Evolutionary conservation across 2,329 filamentous ascomycete species (phyloP).

Genomic region (Daldinia sp.): DNA sequence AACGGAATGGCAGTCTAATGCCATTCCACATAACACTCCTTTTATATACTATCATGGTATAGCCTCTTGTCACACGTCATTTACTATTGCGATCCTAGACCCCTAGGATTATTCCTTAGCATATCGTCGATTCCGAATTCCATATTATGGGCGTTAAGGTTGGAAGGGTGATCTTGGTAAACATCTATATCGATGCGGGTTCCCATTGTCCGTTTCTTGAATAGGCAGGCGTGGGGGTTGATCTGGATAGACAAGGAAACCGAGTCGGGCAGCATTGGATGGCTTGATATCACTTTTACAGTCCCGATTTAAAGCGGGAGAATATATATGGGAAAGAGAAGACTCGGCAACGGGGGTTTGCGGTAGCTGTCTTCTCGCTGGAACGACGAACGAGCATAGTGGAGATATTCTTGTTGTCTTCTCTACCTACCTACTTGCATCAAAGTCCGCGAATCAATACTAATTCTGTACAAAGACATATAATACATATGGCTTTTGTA

Average conservation of each 20-base stretch:
- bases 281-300: slow-evolving; percentile 33
- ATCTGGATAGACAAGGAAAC: slow-evolving; percentile 34
- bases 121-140: slow-evolving; percentile 27
- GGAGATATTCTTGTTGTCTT: slow-evolving; percentile 1
- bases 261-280: slow-evolving; percentile 30
- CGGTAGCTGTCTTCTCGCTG: slow-evolving; percentile 26
- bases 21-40: slow-evolving; percentile 22
- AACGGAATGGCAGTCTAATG: not conserved
- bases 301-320: slow-evolving; percentile 7
- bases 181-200: slow-evolving; percentile 23
- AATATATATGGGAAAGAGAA: slow-evolving; percentile 8
- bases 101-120: slow-evolving; percentile 27
- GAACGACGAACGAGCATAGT: slow-evolving; percentile 20
- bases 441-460: slow-evolving; percentile 17
- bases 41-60: slow-evolving; percentile 10
- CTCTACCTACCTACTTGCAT: slow-evolving; percentile 11
- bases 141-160: slow-evolving; percentile 30
- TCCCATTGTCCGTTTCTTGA: slow-evolving; percentile 29
- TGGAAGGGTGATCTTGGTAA: slow-evolving; percentile 22
- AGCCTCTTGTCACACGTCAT: not conserved
- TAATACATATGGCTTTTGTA: not conserved
- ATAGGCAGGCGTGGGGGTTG: slow-evolving; percentile 26
- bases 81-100: slow-evolving; percentile 12
- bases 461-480: slow-evolving; percentile 16
- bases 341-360: not conserved